Evolutionary conservation across 2,329 filamentous ascomycete species (phyloP).

Genomic region (Neurospora crassa): DNA sequence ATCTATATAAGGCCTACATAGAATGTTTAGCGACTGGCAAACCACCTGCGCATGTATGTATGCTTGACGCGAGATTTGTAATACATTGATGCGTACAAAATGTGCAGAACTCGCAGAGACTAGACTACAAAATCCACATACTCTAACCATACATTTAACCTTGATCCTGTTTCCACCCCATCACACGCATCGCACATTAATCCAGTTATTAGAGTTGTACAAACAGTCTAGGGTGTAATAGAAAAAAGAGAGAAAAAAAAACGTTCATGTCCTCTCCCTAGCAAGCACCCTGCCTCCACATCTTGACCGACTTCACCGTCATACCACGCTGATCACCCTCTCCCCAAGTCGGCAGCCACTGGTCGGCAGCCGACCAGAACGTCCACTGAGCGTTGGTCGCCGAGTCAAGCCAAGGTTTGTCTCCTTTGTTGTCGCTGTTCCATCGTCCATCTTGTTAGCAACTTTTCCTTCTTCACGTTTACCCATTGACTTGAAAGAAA

Average conservation of each 20-base stretch:
- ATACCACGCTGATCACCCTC: constrained; percentile 31
- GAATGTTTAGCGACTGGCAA: not conserved
- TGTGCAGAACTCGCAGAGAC: not conserved
- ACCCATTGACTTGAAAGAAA: not conserved
- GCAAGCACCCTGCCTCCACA: constrained; percentile 33
- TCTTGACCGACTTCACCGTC: constrained; percentile 36
- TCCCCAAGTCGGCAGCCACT: constrained; percentile 40
- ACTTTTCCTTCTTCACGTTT: no score
- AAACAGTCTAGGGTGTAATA: not conserved
- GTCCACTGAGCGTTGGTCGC: constrained; percentile 28
- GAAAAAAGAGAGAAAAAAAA: not conserved
- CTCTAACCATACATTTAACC: not conserved
- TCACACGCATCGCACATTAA: not conserved
- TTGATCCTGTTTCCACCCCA: not conserved
- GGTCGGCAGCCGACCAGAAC: constrained; percentile 31
- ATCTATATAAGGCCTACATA: not conserved
- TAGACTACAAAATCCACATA: not conserved
- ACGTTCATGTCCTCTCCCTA: not conserved
- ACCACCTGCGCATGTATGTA: fast-evolving
- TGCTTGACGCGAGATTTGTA: not conserved
- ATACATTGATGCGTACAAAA: not conserved
- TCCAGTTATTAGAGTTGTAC: not conserved
- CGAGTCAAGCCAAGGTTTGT: constrained; percentile 37
- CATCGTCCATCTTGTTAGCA: no score
- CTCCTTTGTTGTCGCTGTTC: constrained; percentile 29